Percentiles rank a stretch among this genome's conserved stretches.
These are phyloP conservation scores for Discostella stelligera DNA, from an alignment of 352 stramenopile genomes.

Conservation along the genomic window DNA sequence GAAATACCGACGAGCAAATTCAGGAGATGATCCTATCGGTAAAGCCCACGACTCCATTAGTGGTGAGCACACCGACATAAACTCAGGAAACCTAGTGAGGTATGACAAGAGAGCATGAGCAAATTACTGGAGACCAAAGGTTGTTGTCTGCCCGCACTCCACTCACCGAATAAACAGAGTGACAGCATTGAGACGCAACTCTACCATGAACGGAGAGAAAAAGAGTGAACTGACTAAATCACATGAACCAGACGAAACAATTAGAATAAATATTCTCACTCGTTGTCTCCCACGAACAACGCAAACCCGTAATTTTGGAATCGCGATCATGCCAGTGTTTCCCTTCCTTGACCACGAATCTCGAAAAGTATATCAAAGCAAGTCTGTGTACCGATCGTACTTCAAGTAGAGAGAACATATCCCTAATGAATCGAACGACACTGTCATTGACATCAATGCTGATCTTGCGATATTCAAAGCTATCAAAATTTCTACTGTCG, in stretches of 20 bases:
- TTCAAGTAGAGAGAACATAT: constrained; percentile 82
- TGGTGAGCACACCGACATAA: constrained; percentile 73
- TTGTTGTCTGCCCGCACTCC: background rate
- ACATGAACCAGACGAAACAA: constrained; percentile 3
- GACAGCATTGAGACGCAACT: constrained; percentile 80
- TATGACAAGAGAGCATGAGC: constrained; percentile 1
- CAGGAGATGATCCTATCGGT: constrained; percentile 38
- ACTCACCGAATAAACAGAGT: constrained; percentile 70
- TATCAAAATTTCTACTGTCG: constrained; percentile 82
- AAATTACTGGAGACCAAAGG: background rate
- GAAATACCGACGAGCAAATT: constrained; percentile 60
- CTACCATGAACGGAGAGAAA: constrained; percentile 34
- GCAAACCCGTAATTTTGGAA: constrained; percentile 75
- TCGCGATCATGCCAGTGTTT: constrained; percentile 77
- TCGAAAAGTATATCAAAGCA: constrained; percentile 75
- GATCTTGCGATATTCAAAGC: constrained; percentile 76
- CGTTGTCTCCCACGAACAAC: constrained; percentile 77
- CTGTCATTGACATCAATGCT: constrained; percentile 83
- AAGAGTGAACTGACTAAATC: constrained; percentile 1
- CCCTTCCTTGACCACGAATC: constrained; percentile 73
- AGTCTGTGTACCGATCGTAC: constrained; percentile 71
- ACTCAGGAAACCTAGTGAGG: constrained; percentile 64
- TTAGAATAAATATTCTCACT: constrained; percentile 31
- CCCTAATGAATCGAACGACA: constrained; percentile 78
- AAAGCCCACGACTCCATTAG: constrained; percentile 72